A percentile compares a stretch with the other conserved stretches of the same genome.
These are phyloP conservation scores for Haematococcus sp. DNA, from an alignment of 139 green algal species.

Conservation along the genomic window DNA sequence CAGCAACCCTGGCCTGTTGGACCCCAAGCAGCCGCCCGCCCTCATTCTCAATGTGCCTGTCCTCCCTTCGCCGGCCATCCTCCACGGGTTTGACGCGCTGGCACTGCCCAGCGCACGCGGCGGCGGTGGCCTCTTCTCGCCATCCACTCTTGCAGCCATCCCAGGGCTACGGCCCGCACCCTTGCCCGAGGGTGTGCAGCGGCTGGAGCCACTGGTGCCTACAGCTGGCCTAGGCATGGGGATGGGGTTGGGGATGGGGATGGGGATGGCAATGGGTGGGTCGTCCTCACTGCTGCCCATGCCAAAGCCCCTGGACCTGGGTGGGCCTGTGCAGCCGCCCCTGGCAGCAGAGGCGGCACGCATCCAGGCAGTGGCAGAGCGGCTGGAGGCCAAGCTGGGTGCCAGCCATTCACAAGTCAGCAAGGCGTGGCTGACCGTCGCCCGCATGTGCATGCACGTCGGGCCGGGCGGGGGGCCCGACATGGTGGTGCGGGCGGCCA, in stretches of 20 bases:
- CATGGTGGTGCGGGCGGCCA: not conserved
- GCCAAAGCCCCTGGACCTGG: not conserved
- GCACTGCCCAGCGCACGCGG: too few species aligned
- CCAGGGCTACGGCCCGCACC: too few species aligned
- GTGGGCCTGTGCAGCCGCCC: not conserved
- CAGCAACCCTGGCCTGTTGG: too few species aligned
- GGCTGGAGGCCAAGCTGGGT: constrained; percentile 18
- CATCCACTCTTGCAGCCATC: too few species aligned
- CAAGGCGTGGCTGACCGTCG: constrained; percentile 24
- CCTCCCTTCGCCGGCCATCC: too few species aligned
- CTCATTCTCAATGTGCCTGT: too few species aligned
- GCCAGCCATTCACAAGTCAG: constrained; percentile 20
- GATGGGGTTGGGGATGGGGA: not conserved
- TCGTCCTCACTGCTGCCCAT: not conserved
- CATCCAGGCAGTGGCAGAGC: constrained; percentile 25
- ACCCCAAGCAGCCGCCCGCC: too few species aligned
- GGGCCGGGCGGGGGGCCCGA: not conserved
- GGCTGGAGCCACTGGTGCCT: not conserved
- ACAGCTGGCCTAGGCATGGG: not conserved
- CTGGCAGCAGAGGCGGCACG: constrained; percentile 15
- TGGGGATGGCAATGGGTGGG: not conserved
- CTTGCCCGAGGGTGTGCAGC: too few species aligned
- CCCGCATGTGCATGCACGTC: constrained; percentile 25
- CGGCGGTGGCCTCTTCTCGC: too few species aligned
- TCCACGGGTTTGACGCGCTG: too few species aligned